phyloP scores from a whole-genome alignment of 805 yeast species.

The Saccharomycopsis amapae region DNA sequence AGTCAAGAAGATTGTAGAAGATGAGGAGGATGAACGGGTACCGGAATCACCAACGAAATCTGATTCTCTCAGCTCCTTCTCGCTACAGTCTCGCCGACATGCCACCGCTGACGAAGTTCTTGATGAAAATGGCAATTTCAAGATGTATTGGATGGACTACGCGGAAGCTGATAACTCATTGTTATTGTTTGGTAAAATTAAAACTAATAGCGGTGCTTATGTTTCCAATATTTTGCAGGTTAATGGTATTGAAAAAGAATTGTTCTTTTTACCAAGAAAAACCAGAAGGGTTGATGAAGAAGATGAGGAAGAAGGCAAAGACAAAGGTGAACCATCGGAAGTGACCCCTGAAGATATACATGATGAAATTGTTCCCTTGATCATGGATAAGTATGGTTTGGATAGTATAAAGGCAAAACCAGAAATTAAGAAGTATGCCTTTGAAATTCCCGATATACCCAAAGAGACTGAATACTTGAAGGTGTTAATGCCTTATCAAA shows the following conservation, averaged over 20 bases:
- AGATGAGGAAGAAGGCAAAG: constrained; percentile 23
- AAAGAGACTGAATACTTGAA: constrained; percentile 72
- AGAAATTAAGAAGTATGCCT: constrained; percentile 73
- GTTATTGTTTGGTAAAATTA: constrained; percentile 74
- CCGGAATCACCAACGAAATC: not conserved
- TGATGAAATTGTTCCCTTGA: constrained; percentile 64
- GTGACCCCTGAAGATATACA: constrained; percentile 60
- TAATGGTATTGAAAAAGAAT: constrained; percentile 58
- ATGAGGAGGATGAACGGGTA: constrained; percentile 1
- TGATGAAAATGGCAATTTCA: constrained; percentile 42
- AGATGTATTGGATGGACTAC: constrained; percentile 88
- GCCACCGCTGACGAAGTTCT: constrained; percentile 26
- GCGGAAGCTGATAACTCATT: constrained; percentile 66
- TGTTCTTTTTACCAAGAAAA: constrained; percentile 70
- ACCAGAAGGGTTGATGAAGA: constrained; percentile 21
- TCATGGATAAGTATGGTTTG: constrained; percentile 57
- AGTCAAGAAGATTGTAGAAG: constrained; percentile 8
- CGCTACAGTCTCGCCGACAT: too few relatives aligned
- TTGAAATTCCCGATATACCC: constrained; percentile 78
- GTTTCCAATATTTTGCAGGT: constrained; percentile 76
- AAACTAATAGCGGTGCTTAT: constrained; percentile 41
- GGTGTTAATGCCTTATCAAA: constrained; percentile 65
- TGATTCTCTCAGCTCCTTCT: too few relatives aligned
- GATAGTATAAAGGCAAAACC: constrained; percentile 62
- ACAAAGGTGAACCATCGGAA: constrained; percentile 33